A percentile compares a stretch with the other conserved stretches of the same genome.
Evolutionary conservation across 306 rosid species (phyloP).

Genomic region (Leucaena leucocephala): DNA sequence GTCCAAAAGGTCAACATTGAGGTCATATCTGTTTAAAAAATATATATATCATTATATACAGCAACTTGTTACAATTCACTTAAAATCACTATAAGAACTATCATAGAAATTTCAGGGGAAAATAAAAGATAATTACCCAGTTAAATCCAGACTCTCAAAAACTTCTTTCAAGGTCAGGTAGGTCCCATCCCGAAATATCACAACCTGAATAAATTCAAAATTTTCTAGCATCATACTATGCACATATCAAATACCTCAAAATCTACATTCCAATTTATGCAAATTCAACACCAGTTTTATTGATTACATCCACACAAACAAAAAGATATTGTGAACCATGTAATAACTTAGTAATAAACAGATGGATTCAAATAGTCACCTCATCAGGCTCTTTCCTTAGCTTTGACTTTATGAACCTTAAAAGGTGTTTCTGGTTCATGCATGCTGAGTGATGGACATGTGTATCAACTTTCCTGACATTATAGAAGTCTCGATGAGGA

Average conservation of each 20-base stretch:
- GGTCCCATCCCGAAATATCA: slow-evolving; percentile 83
- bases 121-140: slow-evolving; percentile 50
- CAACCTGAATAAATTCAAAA: slow-evolving; percentile 53
- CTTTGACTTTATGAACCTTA: slow-evolving; percentile 97
- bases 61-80: slow-evolving; percentile 1
- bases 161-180: slow-evolving; percentile 82
- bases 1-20: slow-evolving; percentile 83
- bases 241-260: background rate
- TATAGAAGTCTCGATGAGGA: slow-evolving; percentile 98
- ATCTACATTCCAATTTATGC: background rate
- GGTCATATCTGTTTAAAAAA: slow-evolving; percentile 62
- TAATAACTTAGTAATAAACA: slow-evolving; percentile 17
- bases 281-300: slow-evolving; percentile 13
- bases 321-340: slow-evolving; percentile 5
- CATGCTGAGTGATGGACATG: slow-evolving; percentile 99
- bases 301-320: background rate
- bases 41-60: slow-evolving; percentile 6
- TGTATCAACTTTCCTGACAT: slow-evolving; percentile 97
- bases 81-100: background rate
- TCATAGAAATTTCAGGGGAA: background rate
- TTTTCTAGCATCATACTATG: slow-evolving; percentile 8
- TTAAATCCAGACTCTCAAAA: slow-evolving; percentile 78
- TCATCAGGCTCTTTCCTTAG: slow-evolving; percentile 99
- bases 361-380: slow-evolving; percentile 54
- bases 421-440: slow-evolving; percentile 99